Evolutionary conservation across 164 flowering plant species (phyloP).

Genomic region (Dillenia turbinata): DNA sequence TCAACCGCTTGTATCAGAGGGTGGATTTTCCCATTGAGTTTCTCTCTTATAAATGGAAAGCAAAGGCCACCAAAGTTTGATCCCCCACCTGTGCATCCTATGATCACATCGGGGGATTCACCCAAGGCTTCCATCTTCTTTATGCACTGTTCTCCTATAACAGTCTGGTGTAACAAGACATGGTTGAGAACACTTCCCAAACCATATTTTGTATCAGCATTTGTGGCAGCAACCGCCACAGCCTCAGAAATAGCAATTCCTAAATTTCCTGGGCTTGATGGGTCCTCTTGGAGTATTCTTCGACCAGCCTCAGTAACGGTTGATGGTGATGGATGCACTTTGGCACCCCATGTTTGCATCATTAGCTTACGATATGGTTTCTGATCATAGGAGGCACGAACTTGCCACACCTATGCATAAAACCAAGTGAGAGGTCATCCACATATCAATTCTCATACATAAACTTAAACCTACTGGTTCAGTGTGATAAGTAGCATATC

Average conservation of each 20-base stretch:
- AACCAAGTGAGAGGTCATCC: slow-evolving; percentile 5
- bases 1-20: slow-evolving; percentile 89
- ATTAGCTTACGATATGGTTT: slow-evolving; percentile 89
- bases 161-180: slow-evolving; percentile 89
- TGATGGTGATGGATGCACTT: slow-evolving; percentile 95
- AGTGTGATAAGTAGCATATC: too few relatives aligned
- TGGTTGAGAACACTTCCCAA: slow-evolving; percentile 95
- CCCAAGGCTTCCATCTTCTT: slow-evolving; percentile 89
- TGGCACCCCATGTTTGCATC: slow-evolving; percentile 99
- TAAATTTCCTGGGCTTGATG: slow-evolving; percentile 84
- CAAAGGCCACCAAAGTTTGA: slow-evolving; percentile 90
- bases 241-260: slow-evolving; percentile 98
- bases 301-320: slow-evolving; percentile 66
- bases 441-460: too few relatives aligned
- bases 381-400: slow-evolving; percentile 88
- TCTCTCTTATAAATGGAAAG: slow-evolving; percentile 90
- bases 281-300: slow-evolving; percentile 58
- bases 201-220: slow-evolving; percentile 81
- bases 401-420: slow-evolving; percentile 86
- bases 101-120: slow-evolving; percentile 85
- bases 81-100: slow-evolving; percentile 96
- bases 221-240: slow-evolving; percentile 74
- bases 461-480: not conserved
- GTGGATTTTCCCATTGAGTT: slow-evolving; percentile 69
- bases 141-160: slow-evolving; percentile 93